Evolutionary conservation across 805 yeast species (phyloP), one percentile per base, ranked within the genome.

Genomic region (Zygosaccharomyces pseudorouxii): DNA sequence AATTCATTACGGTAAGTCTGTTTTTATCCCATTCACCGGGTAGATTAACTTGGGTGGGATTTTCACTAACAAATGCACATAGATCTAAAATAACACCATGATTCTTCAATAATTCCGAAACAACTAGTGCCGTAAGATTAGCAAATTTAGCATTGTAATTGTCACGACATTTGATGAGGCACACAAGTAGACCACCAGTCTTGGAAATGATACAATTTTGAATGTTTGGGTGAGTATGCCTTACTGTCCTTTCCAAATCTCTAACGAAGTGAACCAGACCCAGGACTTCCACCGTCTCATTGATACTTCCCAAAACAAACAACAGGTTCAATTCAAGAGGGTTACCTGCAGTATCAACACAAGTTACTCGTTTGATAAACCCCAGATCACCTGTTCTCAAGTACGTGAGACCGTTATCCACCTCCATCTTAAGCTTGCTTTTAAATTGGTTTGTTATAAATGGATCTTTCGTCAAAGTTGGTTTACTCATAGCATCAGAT

Each of bases 331-430:
- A 70, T 29, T 69, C 70, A 10, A 69, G 61, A 23, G 61, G 64
- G 7, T 62, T 76, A 60, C 67, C 75, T 62, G 66, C 60, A 5
- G 55, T 45, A 46, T 71, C 63, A 62, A 75, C 58, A 45, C 75
- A 68, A 3, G 78, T 74, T 4, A 89, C 82, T 18, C 82, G 84
- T 59, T 89, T 96, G 47, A 93, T 73, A 63, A 93, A 93, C 0
- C 99, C 99, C 31, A 93, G 71, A 62, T 93, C 97, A 1, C 98
- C 98, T 0, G 98, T 93, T 54, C 99, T 74, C 55, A 87, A 71
- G 64, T 87, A 93, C 2, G 77, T 71, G 45, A 82, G 68, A 0
- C 79, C 80, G 9, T 78, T 75, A 58, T 84, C 82, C 16, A 84
- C 87, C 35, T 78, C 84, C n/a, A 54, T 48, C 1, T 65, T 75